Base-by-base conservation (phyloP, 164 flowering plant genomes). In the Vitis cinerea region DNA sequence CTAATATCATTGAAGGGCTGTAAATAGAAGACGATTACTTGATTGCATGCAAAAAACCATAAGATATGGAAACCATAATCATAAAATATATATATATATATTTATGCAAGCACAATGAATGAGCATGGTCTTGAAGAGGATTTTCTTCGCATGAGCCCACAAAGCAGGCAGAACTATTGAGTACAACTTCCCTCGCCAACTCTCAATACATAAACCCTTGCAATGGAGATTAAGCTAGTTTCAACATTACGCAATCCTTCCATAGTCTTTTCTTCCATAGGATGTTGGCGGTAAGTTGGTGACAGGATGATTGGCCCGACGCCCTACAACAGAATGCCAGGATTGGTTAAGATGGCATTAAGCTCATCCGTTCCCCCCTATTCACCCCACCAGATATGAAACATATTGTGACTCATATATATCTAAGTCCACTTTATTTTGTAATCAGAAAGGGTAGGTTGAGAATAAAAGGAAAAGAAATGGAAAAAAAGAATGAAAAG, bases 231-330 rank as follows among this genome's bases (percentile, higher is more conserved):
- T 9, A 62, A 62, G 72, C 54, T 16, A 52, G 61, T 62, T 66
- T 65, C 73, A 58, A 61, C 29, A 19, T 80, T 76, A 87, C 6
- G 74, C 53, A 64, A 88, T 87, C 79, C 87, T 86, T 81, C 88
- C 91, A 65, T 74, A 84, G 74, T 90, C 96, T 75, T 84, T 90
- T 78, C 93, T 79, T 77, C 85, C 88, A 61, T 83, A 88, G 19
- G 90, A 80, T 72, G 88, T 44, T 31, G 98, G 87, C 51, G 87
- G 90, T 73, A 84, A 75, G 74, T 80, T 79, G 67, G 82, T 66
- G 23, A 83, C 74, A 27, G 88, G 83, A 76, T 83, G 83, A 63
- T 83, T 88, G 49, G 83, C 76, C 75, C 90, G 79, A 54, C 88
- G 86, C 68, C 96, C 98, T 91, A 77, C 83, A 82, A 68, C 1